Evolutionary conservation across 768 basidiomycete genomes (phyloP), one percentile per base, ranked within the genome.

Genomic region (Tubosaeta sp.): DNA sequence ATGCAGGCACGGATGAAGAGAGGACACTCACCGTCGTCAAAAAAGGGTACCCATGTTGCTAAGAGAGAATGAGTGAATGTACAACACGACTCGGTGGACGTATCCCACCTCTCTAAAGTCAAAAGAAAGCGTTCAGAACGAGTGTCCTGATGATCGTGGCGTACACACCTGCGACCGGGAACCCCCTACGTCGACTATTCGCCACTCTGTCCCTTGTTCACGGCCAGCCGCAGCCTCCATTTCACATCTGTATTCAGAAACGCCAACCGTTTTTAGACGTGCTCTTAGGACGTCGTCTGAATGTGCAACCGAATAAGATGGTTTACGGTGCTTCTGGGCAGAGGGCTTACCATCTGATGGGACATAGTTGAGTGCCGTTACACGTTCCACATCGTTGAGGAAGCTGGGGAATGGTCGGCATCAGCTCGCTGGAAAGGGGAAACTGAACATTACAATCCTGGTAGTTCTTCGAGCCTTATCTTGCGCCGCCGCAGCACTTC

Each of bases 241-340:
- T 70, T 87, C 82, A 56, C 89, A 90, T 65, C 78, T 83, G 69
- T 90, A 88, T 66, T 90, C 88, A 3, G 84, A 83, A 8, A 89
- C 87, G 9, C 88, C 88, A 31, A 91, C 84, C 0, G 79, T 80
- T 63, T 81, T 81, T 30, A 80, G 64, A 22, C 79, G 73, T 8
- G 79, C 79, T 48, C 67, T 72, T 41, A 80, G 64, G 24, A 80
- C 78, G 52, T 80, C 79, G 52, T 81, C 79, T 76, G 49, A 19
- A 51, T 27, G 25, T 1, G 14, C 2, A n/a, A 54, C 2, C 16
- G 40, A 29, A 29, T 67, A 48, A 62, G 46, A 34, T n/a, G 10
- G 27, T 16, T 22, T 9, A 49, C 8, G 24, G 38, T 8, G 25
- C 22, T 1, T 11, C 25, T 18, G 42, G 2, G 8, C 31, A 16